Base-by-base conservation (phyloP, 106 monocot species). In the Iris macrosiphon region DNA sequence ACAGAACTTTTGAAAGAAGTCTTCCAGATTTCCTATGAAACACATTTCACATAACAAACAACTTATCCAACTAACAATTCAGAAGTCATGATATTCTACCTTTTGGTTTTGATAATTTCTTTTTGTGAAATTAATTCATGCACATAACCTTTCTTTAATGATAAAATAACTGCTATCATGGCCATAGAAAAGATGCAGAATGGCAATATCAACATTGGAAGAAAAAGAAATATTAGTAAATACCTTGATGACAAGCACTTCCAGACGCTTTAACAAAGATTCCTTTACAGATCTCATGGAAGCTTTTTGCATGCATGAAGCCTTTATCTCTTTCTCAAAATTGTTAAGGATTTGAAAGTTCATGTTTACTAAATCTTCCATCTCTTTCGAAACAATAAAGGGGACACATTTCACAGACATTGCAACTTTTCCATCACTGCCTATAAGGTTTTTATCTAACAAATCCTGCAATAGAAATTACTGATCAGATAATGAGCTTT, bases 401-500 rank as follows among this genome's bases (percentile, higher is more conserved):
- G 84, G 79, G 4, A 56, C 26, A 23, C n/a, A 59, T 43, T 15
- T 35, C 34, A 37, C 4, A 5, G 64, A 20, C 22, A 51, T 42
- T 21, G 40, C 47, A 50, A 81, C 21, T 7, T 30, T 40, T 13
- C 48, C 53, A 59, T 55, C 21, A 65, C 35, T 35, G 7, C 65
- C 69, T 38, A 94, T 54, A 46, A 89, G 79, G 64, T 74, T 74
- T 7, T 44, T 61, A 61, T 85, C 85, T 25, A 95, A 58, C 43
- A 29, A 66, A 40, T 71, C 79, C 94, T 94, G 88, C 35, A 70
- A 61, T 31, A 67, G n/a, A 49, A 39, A 45, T 60, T 30, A 63
- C 2, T 53, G 37, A 26, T 59, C 30, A 60, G 45, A 31, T 41
- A 58, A 31, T 24, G 3, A 26, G n/a, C 14, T 60, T 17, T 12